Base-by-base conservation (phyloP, 2,329 filamentous ascomycete genomes). In the Trichoderma sp. region DNA sequence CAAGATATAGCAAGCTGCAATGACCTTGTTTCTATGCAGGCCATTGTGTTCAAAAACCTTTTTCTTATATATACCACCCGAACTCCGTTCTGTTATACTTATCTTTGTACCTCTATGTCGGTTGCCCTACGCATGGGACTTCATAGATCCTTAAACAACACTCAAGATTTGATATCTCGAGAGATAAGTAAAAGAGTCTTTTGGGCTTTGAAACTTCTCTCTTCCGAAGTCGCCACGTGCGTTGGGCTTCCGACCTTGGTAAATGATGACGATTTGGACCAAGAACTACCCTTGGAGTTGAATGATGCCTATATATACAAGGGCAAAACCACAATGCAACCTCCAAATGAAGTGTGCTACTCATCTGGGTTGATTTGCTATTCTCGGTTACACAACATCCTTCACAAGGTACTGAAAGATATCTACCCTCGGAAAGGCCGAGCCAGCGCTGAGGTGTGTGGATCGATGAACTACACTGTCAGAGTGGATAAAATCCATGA, bases 31-130 rank as follows among this genome's bases (percentile, higher is more conserved):
- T 69, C 66, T 11, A 50, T 69, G 8, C 66, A 69, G 31, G 66
- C 66, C 16, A 59, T 69, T 4, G 21, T 69, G 2, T 69, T 69
- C 50, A 69, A 69, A 14, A 69, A 69, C 21, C 66, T 69, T 4
- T 69, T 69, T 7, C 66, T 69, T 12, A 29, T 35, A 11, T 59
- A 69, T 12, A 69, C 66, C 6, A 59, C 66, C 3, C 66, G 66
- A 6, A 59, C 66, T 38, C 66, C 66, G 1, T 35, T 53, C 3
- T 69, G 66, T 29, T 69, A 69, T 11, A 69, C 66, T 18, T 69
- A 69, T 14, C 66, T 69, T 18, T 69, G 66, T 9, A 59, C 66
- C 9, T 69, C 66, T 12, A 69, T 69, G 66, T 69, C 66, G 18
- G 66, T 69, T 16, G 66, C 45, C 31, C 12, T 69, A 1, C 66